These are phyloP conservation scores for Pilobolus umbonatus DNA, from an alignment of 192 early-diverging fungal species.

Conservation along the genomic window DNA sequence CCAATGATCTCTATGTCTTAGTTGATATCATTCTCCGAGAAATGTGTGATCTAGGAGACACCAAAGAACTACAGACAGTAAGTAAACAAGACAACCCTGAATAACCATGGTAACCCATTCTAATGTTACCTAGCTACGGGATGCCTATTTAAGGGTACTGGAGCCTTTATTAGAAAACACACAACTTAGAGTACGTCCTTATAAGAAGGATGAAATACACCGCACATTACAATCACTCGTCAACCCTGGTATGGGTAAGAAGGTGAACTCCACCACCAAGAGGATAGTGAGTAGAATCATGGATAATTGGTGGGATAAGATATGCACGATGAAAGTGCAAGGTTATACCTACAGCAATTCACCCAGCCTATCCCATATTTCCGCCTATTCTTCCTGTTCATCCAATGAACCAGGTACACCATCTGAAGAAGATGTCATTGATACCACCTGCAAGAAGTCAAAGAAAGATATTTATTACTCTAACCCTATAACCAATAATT, in stretches of 20 bases:
- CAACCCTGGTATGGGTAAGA: slow-evolving; percentile 29
- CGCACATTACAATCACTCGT: slow-evolving; percentile 37
- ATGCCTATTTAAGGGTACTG: slow-evolving; percentile 64
- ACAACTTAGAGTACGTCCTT: slow-evolving; percentile 33
- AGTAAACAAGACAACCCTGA: background rate
- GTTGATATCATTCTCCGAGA: slow-evolving; percentile 86
- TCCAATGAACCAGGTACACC: background rate
- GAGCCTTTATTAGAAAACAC: slow-evolving; percentile 64
- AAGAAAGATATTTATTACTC: too few species aligned
- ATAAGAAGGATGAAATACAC: slow-evolving; percentile 50
- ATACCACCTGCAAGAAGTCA: too few species aligned
- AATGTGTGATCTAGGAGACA: slow-evolving; percentile 57
- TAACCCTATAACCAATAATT: too few species aligned
- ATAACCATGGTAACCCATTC: background rate
- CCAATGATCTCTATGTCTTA: slow-evolving; percentile 86
- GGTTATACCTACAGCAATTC: background rate
- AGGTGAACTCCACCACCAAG: slow-evolving; percentile 40
- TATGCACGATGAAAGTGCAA: too few species aligned
- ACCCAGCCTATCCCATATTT: background rate
- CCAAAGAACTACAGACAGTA: slow-evolving; percentile 22
- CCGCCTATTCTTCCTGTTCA: background rate
- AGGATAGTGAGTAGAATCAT: slow-evolving; percentile 42
- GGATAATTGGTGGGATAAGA: slow-evolving; percentile 42
- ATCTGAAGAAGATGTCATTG: background rate
- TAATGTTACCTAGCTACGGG: slow-evolving; percentile 42